Evolutionary conservation across 768 basidiomycete genomes (phyloP).

Genomic region (Suillus lakei): DNA sequence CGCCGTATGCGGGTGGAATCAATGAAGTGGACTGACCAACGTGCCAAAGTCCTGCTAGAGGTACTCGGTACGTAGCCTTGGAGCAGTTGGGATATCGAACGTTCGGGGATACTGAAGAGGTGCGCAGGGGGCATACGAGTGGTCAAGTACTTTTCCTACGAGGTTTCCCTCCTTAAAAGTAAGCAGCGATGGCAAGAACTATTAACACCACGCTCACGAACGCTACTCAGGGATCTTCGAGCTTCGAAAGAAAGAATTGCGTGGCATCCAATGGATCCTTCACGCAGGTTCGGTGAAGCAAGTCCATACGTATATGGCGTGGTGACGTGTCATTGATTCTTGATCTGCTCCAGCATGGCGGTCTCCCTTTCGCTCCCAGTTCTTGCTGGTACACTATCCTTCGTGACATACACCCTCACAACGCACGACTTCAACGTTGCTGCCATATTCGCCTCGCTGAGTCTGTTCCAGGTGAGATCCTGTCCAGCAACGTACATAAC

Average conservation of each 20-base stretch:
- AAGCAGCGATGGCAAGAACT: slow-evolving; percentile 23
- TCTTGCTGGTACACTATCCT: slow-evolving; percentile 67
- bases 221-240: slow-evolving; percentile 52
- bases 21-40: slow-evolving; percentile 65
- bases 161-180: slow-evolving; percentile 69
- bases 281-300: slow-evolving; percentile 68
- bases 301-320: slow-evolving; percentile 17
- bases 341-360: slow-evolving; percentile 44
- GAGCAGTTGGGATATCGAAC: not conserved
- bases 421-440: slow-evolving; percentile 64
- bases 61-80: slow-evolving; percentile 51
- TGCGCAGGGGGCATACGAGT: slow-evolving; percentile 62
- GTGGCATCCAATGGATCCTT: slow-evolving; percentile 59
- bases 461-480: slow-evolving; percentile 53
- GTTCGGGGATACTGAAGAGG: slow-evolving; percentile 1
- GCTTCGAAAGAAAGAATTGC: no score
- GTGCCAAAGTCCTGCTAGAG: slow-evolving; percentile 67
- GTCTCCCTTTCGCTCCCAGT: slow-evolving; percentile 63
- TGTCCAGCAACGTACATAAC: not conserved
- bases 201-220: slow-evolving; percentile 5
- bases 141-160: slow-evolving; percentile 80
- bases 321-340: not conserved
- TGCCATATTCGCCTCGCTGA: slow-evolving; percentile 68
- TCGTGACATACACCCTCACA: slow-evolving; percentile 65
- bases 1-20: slow-evolving; percentile 56